Conservation (phyloP, 179 eudicot genomes). For the Nepenthes alata region DNA sequence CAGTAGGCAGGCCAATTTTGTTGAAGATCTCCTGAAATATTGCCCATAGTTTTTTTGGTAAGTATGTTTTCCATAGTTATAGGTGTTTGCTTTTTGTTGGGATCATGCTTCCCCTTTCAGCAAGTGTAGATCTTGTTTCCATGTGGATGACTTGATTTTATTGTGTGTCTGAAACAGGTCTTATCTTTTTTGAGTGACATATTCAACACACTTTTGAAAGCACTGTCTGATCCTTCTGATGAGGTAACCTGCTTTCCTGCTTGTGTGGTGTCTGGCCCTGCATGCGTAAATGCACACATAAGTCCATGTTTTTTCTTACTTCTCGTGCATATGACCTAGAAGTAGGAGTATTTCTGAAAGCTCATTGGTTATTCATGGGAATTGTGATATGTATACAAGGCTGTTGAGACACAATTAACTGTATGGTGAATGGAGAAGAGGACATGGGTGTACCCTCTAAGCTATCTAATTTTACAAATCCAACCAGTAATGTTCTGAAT, state of each 20-base stretch:
- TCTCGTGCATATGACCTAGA: background rate
- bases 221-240: slow-evolving; percentile 76
- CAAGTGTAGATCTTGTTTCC: background rate
- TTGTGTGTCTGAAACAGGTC: slow-evolving; percentile 38
- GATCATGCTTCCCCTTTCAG: background rate
- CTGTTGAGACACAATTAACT: too few species aligned
- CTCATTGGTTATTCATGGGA: too few species aligned
- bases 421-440: too few species aligned
- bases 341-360: too few species aligned
- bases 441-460: too few species aligned
- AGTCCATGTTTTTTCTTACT: slow-evolving; percentile 1
- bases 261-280: background rate
- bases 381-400: too few species aligned
- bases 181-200: slow-evolving; percentile 58
- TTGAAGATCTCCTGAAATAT: too few species aligned
- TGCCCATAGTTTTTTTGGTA: too few species aligned
- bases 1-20: too few species aligned
- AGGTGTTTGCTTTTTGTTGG: background rate
- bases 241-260: slow-evolving; percentile 39
- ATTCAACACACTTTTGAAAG: slow-evolving; percentile 70
- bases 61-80: too few species aligned
- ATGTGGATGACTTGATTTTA: background rate
- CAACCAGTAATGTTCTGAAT: too few species aligned
- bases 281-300: background rate
- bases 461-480: too few species aligned